A percentile compares a stretch with the other conserved stretches of the same genome.
These are phyloP conservation scores for Gossypium stocksii DNA, from an alignment of 345 rosid species.

Conservation along the genomic window DNA sequence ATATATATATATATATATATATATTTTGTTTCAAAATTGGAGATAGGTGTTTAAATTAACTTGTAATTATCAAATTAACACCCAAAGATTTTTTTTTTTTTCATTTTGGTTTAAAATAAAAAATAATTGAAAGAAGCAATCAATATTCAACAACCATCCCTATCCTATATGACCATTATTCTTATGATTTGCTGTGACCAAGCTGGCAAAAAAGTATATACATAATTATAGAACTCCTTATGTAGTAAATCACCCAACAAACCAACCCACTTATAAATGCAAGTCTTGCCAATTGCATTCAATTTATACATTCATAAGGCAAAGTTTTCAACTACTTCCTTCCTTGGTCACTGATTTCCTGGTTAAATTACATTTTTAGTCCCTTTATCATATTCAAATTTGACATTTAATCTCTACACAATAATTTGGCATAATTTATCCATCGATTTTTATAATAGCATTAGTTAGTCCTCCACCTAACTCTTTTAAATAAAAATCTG, in stretches of 20 bases:
- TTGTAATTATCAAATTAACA: background rate
- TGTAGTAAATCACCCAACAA: constrained; percentile 8
- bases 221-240: background rate
- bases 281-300: background rate
- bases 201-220: background rate
- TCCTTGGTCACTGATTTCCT: background rate
- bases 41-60: background rate
- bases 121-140: background rate
- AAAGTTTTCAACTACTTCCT: background rate
- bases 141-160: background rate
- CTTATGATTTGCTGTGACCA: background rate
- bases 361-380: no score
- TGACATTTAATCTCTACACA: no score
- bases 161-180: background rate
- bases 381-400: no score
- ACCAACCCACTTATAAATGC: constrained; percentile 37
- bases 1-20: no score
- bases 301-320: background rate
- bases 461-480: no score
- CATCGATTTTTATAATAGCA: no score
- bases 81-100: background rate
- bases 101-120: background rate
- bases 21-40: no score
- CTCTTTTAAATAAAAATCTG: no score
- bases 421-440: no score